Conservation (phyloP, 192 early-diverging fungal species). For the Umbelopsis ramanniana region DNA sequence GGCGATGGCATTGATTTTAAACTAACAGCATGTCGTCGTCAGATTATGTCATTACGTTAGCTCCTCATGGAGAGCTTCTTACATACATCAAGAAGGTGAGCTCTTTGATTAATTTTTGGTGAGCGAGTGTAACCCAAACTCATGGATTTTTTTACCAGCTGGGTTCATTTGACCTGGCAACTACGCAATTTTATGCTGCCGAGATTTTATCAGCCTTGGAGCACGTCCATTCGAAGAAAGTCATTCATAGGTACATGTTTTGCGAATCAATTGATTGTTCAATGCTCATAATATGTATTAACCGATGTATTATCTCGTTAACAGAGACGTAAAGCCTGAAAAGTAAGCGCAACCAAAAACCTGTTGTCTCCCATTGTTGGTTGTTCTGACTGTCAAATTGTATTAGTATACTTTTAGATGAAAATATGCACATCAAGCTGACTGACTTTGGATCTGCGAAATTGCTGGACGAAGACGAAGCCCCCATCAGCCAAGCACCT, state of each 20-base stretch:
- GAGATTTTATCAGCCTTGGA: conserved; percentile 88
- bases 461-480: conserved; percentile 51
- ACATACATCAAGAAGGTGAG: conserved; percentile 77
- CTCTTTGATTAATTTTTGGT: not conserved
- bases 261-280: not conserved
- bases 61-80: conserved; percentile 90
- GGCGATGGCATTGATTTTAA: not conserved
- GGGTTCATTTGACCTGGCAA: conserved; percentile 73
- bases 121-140: conserved; percentile 10
- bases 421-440: conserved; percentile 90
- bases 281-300: not conserved
- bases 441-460: conserved; percentile 98
- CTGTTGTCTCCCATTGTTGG: not conserved
- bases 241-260: conserved; percentile 72
- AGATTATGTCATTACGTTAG: conserved; percentile 92
- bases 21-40: conserved; percentile 2
- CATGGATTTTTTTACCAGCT: conserved; percentile 40
- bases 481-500: not conserved
- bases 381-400: conserved; percentile 3
- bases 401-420: conserved; percentile 81
- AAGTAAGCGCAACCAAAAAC: conserved; percentile 53
- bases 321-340: conserved; percentile 94
- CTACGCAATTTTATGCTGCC: conserved; percentile 83
- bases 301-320: not conserved
- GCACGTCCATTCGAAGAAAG: conserved; percentile 83